Percentiles rank a stretch among this genome's conserved stretches.
Evolutionary conservation across 2,329 filamentous ascomycete species (phyloP).

Genomic region (Colletotrichum orbiculare): DNA sequence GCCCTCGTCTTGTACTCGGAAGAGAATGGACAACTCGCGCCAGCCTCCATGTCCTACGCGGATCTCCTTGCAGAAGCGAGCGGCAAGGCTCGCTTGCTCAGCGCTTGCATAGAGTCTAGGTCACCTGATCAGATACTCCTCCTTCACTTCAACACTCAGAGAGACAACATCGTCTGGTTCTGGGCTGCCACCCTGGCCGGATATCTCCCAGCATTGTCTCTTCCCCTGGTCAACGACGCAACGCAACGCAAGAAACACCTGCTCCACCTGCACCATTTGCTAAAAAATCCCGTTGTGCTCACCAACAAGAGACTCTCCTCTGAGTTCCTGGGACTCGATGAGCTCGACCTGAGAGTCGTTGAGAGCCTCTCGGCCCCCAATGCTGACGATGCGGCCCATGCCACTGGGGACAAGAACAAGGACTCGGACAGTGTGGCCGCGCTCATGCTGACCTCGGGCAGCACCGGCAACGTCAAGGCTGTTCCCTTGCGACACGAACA

Average conservation of each 20-base stretch:
- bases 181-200: conserved; percentile 27
- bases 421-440: conserved; percentile 41
- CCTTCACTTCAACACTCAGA: conserved; percentile 26
- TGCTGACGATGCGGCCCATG: not conserved
- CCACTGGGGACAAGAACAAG: not conserved
- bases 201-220: conserved; percentile 18
- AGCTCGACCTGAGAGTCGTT: conserved; percentile 18
- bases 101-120: not conserved
- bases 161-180: conserved; percentile 31
- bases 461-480: conserved; percentile 62
- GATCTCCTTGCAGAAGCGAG: conserved; percentile 17
- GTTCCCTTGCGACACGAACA: conserved; percentile 57
- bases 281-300: conserved; percentile 11
- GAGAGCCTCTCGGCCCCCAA: not conserved
- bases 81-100: conserved; percentile 13
- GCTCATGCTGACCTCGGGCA: conserved; percentile 65
- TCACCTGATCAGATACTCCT: conserved; percentile 24
- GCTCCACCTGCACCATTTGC: conserved; percentile 10
- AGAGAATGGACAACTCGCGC: not conserved
- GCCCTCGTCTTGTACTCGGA: conserved; percentile 15
- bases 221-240: conserved; percentile 25
- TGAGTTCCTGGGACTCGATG: conserved; percentile 18
- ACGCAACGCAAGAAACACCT: conserved; percentile 27
- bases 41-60: conserved; percentile 7
- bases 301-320: conserved; percentile 15